Base-by-base conservation (phyloP, 352 stramenopile genomes). In the Globisporangium iwayamae region DNA sequence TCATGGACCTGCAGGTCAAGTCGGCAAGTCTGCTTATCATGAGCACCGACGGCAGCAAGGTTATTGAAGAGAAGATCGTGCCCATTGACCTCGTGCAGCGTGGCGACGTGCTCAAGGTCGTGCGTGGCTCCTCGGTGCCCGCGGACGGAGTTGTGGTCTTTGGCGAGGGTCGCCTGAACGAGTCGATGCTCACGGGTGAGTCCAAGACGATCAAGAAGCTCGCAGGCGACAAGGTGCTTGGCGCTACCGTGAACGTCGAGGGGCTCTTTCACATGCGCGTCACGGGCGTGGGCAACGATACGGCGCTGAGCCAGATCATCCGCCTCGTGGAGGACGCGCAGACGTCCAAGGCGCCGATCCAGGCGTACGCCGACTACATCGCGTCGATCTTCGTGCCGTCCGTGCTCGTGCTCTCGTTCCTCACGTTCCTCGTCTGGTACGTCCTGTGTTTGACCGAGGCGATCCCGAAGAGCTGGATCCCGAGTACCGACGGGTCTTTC, bases 291-390 rank as follows among this genome's bases (percentile, higher is more conserved):
- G 96, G 96, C 38, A 89, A 89, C 30, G 88, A 98, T 65, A 98
- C 96, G 13, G 87, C 96, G 14, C 63, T 99, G 38, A 94, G 96
- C 50, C 96, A 99, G 71, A 99, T 99, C 60, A 97, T 99, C 64
- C 85, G 90, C n/a, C 83, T 99, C 14, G 96, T 99, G 25, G 95
- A 99, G 74, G 90, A 98, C 32, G 98, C 98, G 3, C 98, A 99
- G 84, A 96, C 96, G 20, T 94, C 84, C 22, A 99, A 99, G 73
- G 96, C 97, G 30, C 94, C 97, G 28, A 99, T 99, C 64, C 97
- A 99, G 81, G 93, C 91, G 9, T 97, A 98, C 62, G 98, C 97
- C 2, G 98, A 99, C 83, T 93, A 93, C 56, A 76, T 99, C 56
- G 92, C 96, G 13, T 90, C 90, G 8, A 75, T 98, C 6, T 99